Conservation (phyloP, 768 basidiomycete genomes). For the Cystofilobasidium ferigula region DNA sequence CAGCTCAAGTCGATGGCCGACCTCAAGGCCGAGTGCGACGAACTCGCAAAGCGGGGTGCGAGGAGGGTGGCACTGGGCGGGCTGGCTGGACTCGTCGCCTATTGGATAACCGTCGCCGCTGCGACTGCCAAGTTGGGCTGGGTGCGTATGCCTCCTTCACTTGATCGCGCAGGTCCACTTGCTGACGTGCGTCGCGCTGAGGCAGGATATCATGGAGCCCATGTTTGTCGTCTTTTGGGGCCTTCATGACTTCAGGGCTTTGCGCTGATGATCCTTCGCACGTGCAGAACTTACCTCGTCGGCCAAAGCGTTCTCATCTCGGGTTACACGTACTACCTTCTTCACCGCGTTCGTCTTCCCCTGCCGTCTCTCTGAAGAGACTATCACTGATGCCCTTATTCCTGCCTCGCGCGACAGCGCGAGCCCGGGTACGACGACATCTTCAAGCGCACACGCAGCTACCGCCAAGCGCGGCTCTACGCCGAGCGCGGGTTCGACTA, state of each 20-base stretch:
- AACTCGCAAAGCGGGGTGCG: slow-evolving; percentile 50
- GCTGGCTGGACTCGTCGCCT: slow-evolving; percentile 50
- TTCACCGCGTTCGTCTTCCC: too few relatives aligned
- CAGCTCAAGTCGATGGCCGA: slow-evolving; percentile 47
- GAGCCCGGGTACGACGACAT: slow-evolving; percentile 1
- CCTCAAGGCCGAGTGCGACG: slow-evolving; percentile 50
- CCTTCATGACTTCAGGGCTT: too few relatives aligned
- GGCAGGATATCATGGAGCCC: slow-evolving; percentile 62
- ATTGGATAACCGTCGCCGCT: slow-evolving; percentile 57
- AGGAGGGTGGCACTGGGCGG: slow-evolving; percentile 50
- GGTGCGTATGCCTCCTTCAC: not conserved
- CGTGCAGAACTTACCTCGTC: slow-evolving; percentile 22
- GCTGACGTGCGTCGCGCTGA: slow-evolving; percentile 32
- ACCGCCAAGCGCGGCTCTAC: slow-evolving; percentile 16
- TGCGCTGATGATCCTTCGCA: not conserved
- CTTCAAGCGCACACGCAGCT: not conserved
- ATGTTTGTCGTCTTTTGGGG: too few relatives aligned
- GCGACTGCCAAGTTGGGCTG: slow-evolving; percentile 42
- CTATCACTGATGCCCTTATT: too few relatives aligned
- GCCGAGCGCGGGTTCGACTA: slow-evolving; percentile 14
- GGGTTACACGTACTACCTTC: slow-evolving; percentile 11
- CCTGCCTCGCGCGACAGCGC: too few relatives aligned
- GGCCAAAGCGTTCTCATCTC: slow-evolving; percentile 10
- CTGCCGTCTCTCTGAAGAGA: too few relatives aligned
- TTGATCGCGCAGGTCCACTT: not conserved